A percentile compares a stretch with the other conserved stretches of the same genome.
These are phyloP conservation scores for Suillus occidentalis DNA, from an alignment of 768 basidiomycete species.

Conservation along the genomic window DNA sequence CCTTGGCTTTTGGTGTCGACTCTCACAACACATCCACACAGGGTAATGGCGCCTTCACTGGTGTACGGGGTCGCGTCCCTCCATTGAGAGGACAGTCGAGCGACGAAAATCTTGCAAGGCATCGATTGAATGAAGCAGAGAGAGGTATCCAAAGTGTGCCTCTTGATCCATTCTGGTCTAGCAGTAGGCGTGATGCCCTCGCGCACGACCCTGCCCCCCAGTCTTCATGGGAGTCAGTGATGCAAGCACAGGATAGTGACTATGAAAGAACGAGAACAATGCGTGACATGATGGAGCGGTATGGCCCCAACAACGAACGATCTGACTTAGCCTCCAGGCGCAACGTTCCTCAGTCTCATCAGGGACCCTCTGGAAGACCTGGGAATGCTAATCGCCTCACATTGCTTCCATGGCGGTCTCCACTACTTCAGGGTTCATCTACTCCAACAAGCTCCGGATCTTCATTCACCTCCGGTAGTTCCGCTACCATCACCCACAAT, in stretches of 20 bases:
- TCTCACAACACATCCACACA: neutral
- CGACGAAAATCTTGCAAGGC: neutral
- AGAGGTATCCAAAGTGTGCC: constrained; percentile 1
- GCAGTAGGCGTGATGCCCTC: neutral
- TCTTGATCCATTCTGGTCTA: constrained; percentile 1
- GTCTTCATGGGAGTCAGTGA: neutral
- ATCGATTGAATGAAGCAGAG: neutral
- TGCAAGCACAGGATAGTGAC: neutral
- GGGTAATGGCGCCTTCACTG: neutral
- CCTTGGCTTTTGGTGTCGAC: constrained; percentile 1
- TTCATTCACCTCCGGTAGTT: neutral
- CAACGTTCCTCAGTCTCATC: neutral
- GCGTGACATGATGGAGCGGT: constrained; percentile 3
- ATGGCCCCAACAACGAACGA: neutral
- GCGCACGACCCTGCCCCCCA: neutral
- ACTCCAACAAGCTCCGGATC: neutral
- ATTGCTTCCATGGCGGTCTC: constrained; percentile 5
- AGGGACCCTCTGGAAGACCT: neutral
- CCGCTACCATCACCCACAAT: neutral
- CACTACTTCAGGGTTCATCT: neutral
- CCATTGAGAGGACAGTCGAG: neutral
- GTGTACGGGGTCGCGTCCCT: neutral
- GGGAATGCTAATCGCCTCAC: neutral
- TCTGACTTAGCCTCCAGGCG: constrained; percentile 1
- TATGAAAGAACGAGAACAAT: constrained; percentile 1